These are phyloP conservation scores for Leccinum pachyderme DNA, from an alignment of 1,284 basidiomycete genomes.

Conservation along the genomic window DNA sequence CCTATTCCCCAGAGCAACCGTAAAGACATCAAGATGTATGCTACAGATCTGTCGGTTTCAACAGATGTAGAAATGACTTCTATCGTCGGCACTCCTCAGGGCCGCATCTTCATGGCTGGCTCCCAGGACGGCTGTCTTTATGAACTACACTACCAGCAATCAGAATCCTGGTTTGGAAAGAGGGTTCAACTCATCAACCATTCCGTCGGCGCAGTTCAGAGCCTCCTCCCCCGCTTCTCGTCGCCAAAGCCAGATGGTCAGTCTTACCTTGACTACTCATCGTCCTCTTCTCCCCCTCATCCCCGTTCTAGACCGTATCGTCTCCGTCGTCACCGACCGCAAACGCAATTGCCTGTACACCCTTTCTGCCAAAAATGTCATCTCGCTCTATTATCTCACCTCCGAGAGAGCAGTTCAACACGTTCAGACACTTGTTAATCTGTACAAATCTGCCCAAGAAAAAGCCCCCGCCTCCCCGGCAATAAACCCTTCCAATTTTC, in stretches of 20 bases:
- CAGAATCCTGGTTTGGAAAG: slow-evolving; percentile 92
- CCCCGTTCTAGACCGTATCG: slow-evolving; percentile 58
- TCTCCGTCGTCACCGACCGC: slow-evolving; percentile 63
- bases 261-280: slow-evolving; percentile 9
- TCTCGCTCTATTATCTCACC: slow-evolving; percentile 64
- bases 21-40: slow-evolving; percentile 85
- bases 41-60: slow-evolving; percentile 80
- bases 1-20: slow-evolving; percentile 47
- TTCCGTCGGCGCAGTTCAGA: slow-evolving; percentile 71
- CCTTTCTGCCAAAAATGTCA: slow-evolving; percentile 64
- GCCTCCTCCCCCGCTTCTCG: slow-evolving; percentile 66
- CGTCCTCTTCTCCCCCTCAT: slow-evolving; percentile 5
- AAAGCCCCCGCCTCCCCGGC: slow-evolving; percentile 73
- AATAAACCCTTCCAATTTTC: slow-evolving; percentile 65
- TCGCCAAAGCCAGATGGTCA: slow-evolving; percentile 60
- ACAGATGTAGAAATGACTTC: slow-evolving; percentile 85
- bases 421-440: slow-evolving; percentile 63
- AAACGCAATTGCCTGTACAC: slow-evolving; percentile 74
- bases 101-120: slow-evolving; percentile 91
- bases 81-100: slow-evolving; percentile 76
- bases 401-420: slow-evolving; percentile 65
- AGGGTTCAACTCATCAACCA: slow-evolving; percentile 81
- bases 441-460: slow-evolving; percentile 71
- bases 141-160: slow-evolving; percentile 91
- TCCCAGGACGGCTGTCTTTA: slow-evolving; percentile 87